Base-by-base conservation (phyloP, 805 yeast genomes). In the Pachysolen tannophilus region DNA sequence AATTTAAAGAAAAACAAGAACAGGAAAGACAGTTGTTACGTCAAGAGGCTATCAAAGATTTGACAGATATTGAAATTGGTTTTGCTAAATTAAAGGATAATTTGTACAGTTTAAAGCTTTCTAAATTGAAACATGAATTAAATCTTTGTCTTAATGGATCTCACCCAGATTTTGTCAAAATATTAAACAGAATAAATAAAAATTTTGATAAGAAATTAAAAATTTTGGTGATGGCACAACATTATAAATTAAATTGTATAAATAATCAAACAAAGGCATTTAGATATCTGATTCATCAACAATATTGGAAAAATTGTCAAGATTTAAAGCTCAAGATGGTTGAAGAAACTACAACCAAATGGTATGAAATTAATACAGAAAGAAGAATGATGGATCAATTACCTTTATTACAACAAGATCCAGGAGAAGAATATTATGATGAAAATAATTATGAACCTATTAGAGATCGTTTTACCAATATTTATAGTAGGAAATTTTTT, bases 351-450 rank as follows among this genome's bases (percentile, higher is more conserved):
- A 88, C 97, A 5, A 72, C 81, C 27, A 69, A 75, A 43, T 92
- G 97, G 97, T 90, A 90, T 61, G 80, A 82, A 45, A 82, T 88
- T 49, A 88, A 87, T 57, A 76, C 80, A 48, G 97, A 92, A 54
- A 69, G 97, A 47, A 69, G 94, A 43, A 77, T 76, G 30, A 69
- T 85, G 74, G 95, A 86, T 53, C 70, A 72, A 55, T 38, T 59
- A 50, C 43, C 62, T 54, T 39, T 58, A 39, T 42, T 50, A 53
- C 36, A 40, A 50, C 11, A 40, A 41, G 25, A 42, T 58, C 33
- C 49, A 47, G 15, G 39, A 48, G 10, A 32, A 42, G 14, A 54
- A 48, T 27, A 50, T 18, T 13, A 20, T 53, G 13, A 48, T 40
- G 17, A 32, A 16, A 40, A 42, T 6, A 33, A 44, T 10, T 49